Conservation (phyloP, 345 rosid species). For the Orychophragmus violaceus region DNA sequence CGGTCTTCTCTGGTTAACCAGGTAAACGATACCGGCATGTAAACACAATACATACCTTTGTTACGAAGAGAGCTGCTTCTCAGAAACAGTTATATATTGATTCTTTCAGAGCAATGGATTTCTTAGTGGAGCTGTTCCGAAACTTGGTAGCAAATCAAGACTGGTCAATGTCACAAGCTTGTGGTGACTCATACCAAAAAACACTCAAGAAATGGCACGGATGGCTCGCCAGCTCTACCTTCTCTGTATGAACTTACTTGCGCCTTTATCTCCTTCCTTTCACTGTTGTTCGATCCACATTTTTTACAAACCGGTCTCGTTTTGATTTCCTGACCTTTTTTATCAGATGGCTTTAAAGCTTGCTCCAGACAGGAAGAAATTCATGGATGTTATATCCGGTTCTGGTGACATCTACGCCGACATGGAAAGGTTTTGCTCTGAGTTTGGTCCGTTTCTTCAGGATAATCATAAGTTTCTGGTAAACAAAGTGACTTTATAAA, state of each 20-base stretch:
- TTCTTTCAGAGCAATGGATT: constrained; percentile 85
- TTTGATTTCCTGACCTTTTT: no score
- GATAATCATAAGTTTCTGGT: constrained; percentile 96
- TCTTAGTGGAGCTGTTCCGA: constrained; percentile 82
- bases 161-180: constrained; percentile 90
- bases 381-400: constrained; percentile 81
- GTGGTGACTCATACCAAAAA: constrained; percentile 75
- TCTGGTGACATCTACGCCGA: constrained; percentile 69
- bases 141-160: constrained; percentile 73
- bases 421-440: constrained; percentile 77
- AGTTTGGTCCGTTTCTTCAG: constrained; percentile 70
- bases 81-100: background rate
- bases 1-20: constrained; percentile 96
- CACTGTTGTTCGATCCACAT: background rate
- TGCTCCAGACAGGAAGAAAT: constrained; percentile 94
- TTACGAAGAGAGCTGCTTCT: background rate
- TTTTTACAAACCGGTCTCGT: background rate
- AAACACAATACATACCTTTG: background rate
- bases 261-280: background rate
- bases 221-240: constrained; percentile 94
- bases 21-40: constrained; percentile 32
- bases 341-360: constrained; percentile 89
- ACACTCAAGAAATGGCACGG: constrained; percentile 91
- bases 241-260: constrained; percentile 45
- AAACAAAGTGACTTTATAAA: constrained; percentile 17